Evolutionary conservation across 306 rosid species (phyloP).

Genomic region (Purshia tridentata): DNA sequence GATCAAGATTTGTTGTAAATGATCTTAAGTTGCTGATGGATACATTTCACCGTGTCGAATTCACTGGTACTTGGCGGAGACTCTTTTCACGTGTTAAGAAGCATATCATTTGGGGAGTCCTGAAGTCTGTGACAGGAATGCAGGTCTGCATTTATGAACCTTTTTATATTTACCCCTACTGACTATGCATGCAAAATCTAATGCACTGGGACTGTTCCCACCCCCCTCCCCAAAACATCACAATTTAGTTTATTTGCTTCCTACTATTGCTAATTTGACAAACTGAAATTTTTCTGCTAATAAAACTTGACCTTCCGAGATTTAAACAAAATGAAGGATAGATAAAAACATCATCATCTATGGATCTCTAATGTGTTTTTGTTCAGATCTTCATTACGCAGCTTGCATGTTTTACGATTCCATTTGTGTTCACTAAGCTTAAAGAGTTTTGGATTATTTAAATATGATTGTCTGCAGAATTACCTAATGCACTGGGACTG

Average conservation of each 20-base stretch:
- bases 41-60: constrained; percentile 86
- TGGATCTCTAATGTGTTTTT: neutral
- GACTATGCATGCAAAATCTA: neutral
- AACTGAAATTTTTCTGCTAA: neutral
- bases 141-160: constrained; percentile 53
- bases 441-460: neutral
- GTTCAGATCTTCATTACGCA: neutral
- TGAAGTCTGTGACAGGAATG: constrained; percentile 99
- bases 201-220: neutral
- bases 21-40: constrained; percentile 99
- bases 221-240: neutral
- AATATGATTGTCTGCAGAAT: neutral
- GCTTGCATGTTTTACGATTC: neutral
- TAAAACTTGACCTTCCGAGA: neutral
- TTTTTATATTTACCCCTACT: neutral
- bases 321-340: neutral
- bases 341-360: neutral
- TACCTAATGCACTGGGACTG: too few relatives aligned
- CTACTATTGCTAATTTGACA: neutral
- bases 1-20: constrained; percentile 90
- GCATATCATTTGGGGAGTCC: constrained; percentile 98
- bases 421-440: neutral
- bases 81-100: constrained; percentile 95
- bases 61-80: constrained; percentile 96
- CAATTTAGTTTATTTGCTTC: neutral